These are phyloP conservation scores for Orbilia javanica DNA, from an alignment of 2,329 filamentous ascomycete genomes.

Conservation along the genomic window DNA sequence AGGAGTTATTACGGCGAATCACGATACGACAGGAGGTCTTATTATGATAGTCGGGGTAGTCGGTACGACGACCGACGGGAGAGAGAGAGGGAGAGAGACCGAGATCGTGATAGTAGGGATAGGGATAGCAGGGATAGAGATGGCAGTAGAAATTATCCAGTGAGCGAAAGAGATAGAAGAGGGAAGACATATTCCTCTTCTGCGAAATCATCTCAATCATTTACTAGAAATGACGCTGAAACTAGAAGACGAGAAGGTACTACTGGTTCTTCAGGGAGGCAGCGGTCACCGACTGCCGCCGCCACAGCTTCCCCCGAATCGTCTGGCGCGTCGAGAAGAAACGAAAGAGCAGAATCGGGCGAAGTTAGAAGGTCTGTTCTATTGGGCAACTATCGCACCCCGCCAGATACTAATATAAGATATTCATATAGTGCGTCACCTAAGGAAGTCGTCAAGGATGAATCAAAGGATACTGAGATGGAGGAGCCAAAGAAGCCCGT, in stretches of 20 bases:
- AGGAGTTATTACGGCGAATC: conserved; percentile 61
- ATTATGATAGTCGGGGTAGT: conserved; percentile 55
- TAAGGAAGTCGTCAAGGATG: conserved; percentile 49
- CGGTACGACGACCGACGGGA: conserved; percentile 58
- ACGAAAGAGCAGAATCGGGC: conserved; percentile 19
- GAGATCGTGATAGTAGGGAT: conserved; percentile 62
- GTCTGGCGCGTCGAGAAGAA: conserved; percentile 42
- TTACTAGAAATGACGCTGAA: conserved; percentile 76
- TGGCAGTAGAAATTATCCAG: conserved; percentile 72
- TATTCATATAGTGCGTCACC: conserved; percentile 56
- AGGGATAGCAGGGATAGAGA: conserved; percentile 66
- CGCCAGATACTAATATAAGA: conserved; percentile 58
- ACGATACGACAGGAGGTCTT: conserved; percentile 60
- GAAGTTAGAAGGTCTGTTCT: conserved; percentile 59
- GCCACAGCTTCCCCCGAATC: conserved; percentile 39
- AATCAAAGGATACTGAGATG: conserved; percentile 62
- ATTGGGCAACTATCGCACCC: background rate
- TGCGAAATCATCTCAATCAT: conserved; percentile 66
- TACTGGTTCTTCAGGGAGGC: conserved; percentile 66
- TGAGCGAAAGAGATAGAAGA: conserved; percentile 72
- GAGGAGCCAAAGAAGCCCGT: conserved; percentile 72
- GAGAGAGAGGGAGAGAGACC: conserved; percentile 55
- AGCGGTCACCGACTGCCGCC: conserved; percentile 60
- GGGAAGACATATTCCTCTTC: conserved; percentile 70
- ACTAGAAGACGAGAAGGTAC: conserved; percentile 72